Evolutionary conservation across 805 yeast genomes (phyloP).

Genomic region (Saccharomycopsis vini): DNA sequence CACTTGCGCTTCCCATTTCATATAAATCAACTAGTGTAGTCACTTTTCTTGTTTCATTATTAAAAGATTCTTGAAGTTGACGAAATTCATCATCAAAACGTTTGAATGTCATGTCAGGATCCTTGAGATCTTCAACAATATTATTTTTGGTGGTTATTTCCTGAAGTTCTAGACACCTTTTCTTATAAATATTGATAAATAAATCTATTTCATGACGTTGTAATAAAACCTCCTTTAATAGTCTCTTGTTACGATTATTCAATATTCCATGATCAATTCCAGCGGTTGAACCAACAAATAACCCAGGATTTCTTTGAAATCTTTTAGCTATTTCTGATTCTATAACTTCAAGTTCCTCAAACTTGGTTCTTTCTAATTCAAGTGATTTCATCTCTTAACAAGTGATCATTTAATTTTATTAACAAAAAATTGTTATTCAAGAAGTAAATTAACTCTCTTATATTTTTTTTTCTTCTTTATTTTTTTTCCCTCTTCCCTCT

Average conservation of each 20-base stretch:
- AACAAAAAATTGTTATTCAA: background rate
- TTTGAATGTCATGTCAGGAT: conserved; percentile 25
- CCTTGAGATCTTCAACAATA: too few species aligned
- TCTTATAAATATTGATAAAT: conserved; percentile 40
- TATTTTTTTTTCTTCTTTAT: too few species aligned
- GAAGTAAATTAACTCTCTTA: background rate
- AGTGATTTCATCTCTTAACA: conserved; percentile 16
- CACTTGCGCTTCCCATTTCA: conserved; percentile 4
- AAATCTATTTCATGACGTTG: conserved; percentile 61
- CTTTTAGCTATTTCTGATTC: conserved; percentile 60
- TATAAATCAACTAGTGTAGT: conserved; percentile 20
- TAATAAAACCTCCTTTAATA: conserved; percentile 41
- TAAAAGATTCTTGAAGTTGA: conserved; percentile 25
- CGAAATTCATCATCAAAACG: conserved; percentile 32
- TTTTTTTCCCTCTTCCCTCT: background rate
- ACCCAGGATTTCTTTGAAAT: conserved; percentile 49
- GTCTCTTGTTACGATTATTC: conserved; percentile 31
- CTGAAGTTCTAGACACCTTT: conserved; percentile 25
- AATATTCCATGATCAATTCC: conserved; percentile 26
- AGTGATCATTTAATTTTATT: background rate
- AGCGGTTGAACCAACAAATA: conserved; percentile 31
- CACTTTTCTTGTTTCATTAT: conserved; percentile 27
- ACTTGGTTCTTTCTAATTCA: conserved; percentile 31
- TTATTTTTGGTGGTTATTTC: conserved; percentile 13
- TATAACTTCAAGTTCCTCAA: conserved; percentile 65